Evolutionary conservation across 139 green algal species (phyloP).

Genomic region (Volvox africanus): DNA sequence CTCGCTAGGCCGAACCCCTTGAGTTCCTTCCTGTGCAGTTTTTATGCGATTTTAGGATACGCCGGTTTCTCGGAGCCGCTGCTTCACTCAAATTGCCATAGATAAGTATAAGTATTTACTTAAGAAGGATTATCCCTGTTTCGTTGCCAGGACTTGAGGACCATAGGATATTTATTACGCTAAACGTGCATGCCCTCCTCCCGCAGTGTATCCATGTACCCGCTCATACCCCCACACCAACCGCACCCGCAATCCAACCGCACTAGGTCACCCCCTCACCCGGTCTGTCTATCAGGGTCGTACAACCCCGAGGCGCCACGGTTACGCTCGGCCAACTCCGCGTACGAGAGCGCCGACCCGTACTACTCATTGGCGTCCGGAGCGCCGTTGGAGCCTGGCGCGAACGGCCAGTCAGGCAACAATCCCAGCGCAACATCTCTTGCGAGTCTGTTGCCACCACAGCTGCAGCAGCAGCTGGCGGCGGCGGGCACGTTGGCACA

Average conservation of each 20-base stretch:
- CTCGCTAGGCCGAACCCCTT: too few species aligned
- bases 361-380: conserved; percentile 43
- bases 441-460: not conserved
- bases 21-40: too few species aligned
- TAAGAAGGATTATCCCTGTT: too few species aligned
- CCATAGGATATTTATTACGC: too few species aligned
- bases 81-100: too few species aligned
- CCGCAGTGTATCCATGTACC: not conserved
- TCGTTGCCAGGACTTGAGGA: too few species aligned
- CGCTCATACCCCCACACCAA: too few species aligned
- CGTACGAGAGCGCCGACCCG: not conserved
- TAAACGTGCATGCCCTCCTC: not conserved
- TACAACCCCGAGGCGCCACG: conserved; percentile 41
- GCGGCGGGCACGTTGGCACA: not conserved
- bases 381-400: not conserved
- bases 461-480: conserved; percentile 42
- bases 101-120: too few species aligned
- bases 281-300: conserved; percentile 14
- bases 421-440: not conserved
- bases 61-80: too few species aligned
- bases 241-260: too few species aligned
- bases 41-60: too few species aligned
- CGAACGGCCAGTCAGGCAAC: not conserved
- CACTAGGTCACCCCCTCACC: too few species aligned
- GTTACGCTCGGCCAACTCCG: conserved; percentile 32